A percentile compares a stretch with the other conserved stretches of the same genome.
Conservation (phyloP, 1,284 basidiomycete genomes). For the Anthracocystis panici-leucophaei region DNA sequence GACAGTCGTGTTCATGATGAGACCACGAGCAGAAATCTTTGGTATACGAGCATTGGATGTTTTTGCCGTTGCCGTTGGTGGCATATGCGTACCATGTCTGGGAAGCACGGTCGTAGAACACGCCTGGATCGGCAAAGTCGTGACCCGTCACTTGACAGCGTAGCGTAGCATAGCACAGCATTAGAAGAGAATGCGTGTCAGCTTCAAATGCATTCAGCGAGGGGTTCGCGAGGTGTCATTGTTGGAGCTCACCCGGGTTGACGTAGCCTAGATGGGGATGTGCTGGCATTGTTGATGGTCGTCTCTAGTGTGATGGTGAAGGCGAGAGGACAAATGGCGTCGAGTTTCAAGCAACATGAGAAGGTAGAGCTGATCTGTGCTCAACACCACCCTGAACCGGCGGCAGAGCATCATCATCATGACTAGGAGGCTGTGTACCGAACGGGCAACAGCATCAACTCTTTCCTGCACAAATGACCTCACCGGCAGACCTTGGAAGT, state of each 20-base stretch:
- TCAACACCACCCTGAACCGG: background rate
- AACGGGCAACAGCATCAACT: background rate
- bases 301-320: background rate
- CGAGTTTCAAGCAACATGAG: background rate
- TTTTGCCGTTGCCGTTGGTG: conserved; percentile 59
- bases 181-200: background rate
- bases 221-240: too few relatives aligned
- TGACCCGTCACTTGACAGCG: conserved; percentile 30
- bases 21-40: conserved; percentile 57
- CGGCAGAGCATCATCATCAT: background rate
- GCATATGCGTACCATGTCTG: conserved; percentile 50
- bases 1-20: conserved; percentile 49
- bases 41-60: conserved; percentile 52
- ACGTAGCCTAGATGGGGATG: conserved; percentile 54
- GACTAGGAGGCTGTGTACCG: background rate
- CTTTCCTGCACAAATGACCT: background rate
- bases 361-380: conserved; percentile 1
- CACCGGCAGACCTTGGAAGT: background rate
- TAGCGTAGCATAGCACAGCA: too few relatives aligned
- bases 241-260: conserved; percentile 42
- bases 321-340: background rate
- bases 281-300: conserved; percentile 33
- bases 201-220: background rate
- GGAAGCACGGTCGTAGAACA: conserved; percentile 44
- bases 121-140: conserved; percentile 60